These are phyloP conservation scores for Leccinum barrowsii DNA, from an alignment of 768 basidiomycete genomes.

Conservation along the genomic window DNA sequence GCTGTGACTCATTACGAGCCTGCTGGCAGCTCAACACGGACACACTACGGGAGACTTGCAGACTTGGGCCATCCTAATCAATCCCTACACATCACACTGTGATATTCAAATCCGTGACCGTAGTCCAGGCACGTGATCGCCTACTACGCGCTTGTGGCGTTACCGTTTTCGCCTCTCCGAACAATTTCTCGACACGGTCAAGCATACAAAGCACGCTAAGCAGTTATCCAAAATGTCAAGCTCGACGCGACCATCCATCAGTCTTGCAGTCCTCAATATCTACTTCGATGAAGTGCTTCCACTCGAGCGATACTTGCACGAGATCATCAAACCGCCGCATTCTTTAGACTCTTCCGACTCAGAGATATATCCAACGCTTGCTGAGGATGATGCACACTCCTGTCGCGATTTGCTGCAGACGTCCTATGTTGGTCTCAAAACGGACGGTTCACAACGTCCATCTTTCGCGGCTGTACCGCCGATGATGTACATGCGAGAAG, in stretches of 20 bases:
- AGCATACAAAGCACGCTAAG: background rate
- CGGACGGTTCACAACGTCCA: conserved; percentile 16
- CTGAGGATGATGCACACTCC: conserved; percentile 21
- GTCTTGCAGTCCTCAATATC: conserved; percentile 36
- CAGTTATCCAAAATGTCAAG: background rate
- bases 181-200: background rate
- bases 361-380: conserved; percentile 1
- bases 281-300: conserved; percentile 43
- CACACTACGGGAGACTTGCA: too few relatives aligned
- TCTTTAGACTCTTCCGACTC: conserved; percentile 11
- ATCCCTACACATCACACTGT: too few relatives aligned
- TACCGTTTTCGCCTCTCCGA: background rate
- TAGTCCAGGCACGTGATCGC: background rate
- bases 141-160: background rate
- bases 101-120: too few relatives aligned
- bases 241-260: conserved; percentile 10
- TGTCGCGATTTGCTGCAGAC: conserved; percentile 41
- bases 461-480: conserved; percentile 34
- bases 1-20: too few relatives aligned
- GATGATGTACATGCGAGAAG: conserved; percentile 53
- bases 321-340: conserved; percentile 29
- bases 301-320: conserved; percentile 38
- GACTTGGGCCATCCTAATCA: too few relatives aligned
- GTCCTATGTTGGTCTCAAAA: conserved; percentile 43
- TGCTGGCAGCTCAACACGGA: too few relatives aligned